Evolutionary conservation across 495 filamentous ascomycete genomes (phyloP).

Genomic region (Oleoguttula mirabilis): DNA sequence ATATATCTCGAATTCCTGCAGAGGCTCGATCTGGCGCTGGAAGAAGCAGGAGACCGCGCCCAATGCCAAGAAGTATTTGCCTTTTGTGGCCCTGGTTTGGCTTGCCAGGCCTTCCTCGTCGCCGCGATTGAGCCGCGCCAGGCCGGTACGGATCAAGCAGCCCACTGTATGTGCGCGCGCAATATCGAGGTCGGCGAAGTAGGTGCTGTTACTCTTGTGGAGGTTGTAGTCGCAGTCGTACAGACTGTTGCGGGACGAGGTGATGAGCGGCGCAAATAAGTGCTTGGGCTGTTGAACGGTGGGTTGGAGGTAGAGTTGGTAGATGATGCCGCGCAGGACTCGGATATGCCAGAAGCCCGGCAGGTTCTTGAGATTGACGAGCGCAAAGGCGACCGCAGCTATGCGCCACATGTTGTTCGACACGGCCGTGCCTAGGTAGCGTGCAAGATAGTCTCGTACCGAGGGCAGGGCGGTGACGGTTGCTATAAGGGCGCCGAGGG

Average conservation of each 20-base stretch:
- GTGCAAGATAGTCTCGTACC: constrained; percentile 7
- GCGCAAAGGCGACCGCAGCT: constrained; percentile 40
- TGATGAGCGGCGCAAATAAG: constrained; percentile 56
- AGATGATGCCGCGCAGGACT: constrained; percentile 48
- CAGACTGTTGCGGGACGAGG: constrained; percentile 44
- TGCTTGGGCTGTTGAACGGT: constrained; percentile 22
- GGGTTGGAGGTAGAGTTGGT: constrained; percentile 46
- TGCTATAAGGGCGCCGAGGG: constrained; percentile 7
- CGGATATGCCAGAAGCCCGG: constrained; percentile 70
- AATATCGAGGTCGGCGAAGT: constrained; percentile 63
- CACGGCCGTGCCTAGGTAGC: constrained; percentile 11
- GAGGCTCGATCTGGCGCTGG: constrained; percentile 55
- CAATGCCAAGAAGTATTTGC: constrained; percentile 46
- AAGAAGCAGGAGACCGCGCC: constrained; percentile 56
- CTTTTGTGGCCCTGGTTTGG: constrained; percentile 18
- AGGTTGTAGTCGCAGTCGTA: constrained; percentile 72
- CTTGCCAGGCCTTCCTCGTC: constrained; percentile 19
- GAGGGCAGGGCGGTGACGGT: constrained; percentile 4
- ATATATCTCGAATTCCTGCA: constrained; percentile 54
- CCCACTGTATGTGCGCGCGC: constrained; percentile 51
- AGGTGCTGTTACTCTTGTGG: constrained; percentile 70
- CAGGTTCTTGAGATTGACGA: constrained; percentile 59
- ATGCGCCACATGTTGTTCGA: constrained; percentile 37
- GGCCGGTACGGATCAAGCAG: constrained; percentile 46
- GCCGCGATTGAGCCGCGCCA: constrained; percentile 28